A percentile compares a stretch with the other conserved stretches of the same genome.
phyloP scores from a whole-genome alignment of 345 rosid genomes.

The Eucalyptus curtisii region DNA sequence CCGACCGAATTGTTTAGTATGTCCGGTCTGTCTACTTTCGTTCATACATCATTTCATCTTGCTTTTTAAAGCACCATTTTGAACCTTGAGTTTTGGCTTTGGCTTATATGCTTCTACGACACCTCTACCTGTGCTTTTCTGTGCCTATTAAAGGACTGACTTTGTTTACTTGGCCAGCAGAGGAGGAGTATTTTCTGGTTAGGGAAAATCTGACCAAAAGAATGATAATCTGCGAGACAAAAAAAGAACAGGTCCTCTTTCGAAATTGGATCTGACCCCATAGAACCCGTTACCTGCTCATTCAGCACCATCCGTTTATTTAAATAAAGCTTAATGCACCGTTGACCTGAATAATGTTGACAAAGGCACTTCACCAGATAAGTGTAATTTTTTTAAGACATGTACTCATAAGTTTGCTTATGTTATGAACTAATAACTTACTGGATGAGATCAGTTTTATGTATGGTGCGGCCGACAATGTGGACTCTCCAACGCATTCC shows the following conservation, averaged over 20 bases:
- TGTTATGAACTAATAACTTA: background rate
- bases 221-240: background rate
- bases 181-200: too few relatives aligned
- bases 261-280: background rate
- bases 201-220: too few relatives aligned
- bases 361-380: background rate
- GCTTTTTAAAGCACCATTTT: too few relatives aligned
- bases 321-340: background rate
- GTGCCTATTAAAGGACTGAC: background rate
- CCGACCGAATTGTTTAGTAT: background rate
- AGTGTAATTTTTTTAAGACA: background rate
- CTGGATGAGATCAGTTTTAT: background rate
- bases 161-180: background rate
- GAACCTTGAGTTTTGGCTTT: too few relatives aligned
- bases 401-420: background rate
- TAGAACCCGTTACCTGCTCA: background rate
- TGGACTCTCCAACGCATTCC: background rate
- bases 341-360: background rate
- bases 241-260: background rate
- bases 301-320: background rate
- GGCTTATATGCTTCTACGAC: background rate
- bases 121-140: background rate
- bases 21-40: background rate
- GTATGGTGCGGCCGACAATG: background rate
- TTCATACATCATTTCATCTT: background rate